Base-by-base conservation (phyloP, 768 basidiomycete genomes). In the Phaffia tasmanica region DNA sequence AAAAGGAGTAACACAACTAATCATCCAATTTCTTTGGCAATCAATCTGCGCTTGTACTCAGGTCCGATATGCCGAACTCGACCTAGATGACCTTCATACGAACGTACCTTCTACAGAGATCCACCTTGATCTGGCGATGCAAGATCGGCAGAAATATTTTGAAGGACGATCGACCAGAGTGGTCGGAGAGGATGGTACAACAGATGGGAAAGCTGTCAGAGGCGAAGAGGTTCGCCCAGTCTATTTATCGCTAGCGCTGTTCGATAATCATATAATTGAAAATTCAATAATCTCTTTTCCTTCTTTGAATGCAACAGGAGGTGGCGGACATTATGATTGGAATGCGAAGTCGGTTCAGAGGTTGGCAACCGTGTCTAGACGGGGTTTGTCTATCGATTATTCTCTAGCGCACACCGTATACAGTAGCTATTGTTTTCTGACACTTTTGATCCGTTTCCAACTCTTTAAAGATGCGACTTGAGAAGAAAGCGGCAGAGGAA, bases 31-130 rank as follows among this genome's bases (percentile, higher is more conserved):
- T 42, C 35, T 59, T 23, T 5, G 50, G 14, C 23, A 8, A 9
- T 27, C 30, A 32, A 19, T 29, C 65, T 47, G 53, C 54, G 56
- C 15, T 27, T 59, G 32, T 19, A 30, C 50, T 42, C 29, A 55
- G 19, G 6, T 18, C 19, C 51, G 59, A 60, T 48, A 30, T 27
- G 62, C 77, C 27, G 83, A 88, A 73, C 86, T 98, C 62, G 88
- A 90, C 66, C 79, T 93, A 2, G 86, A 89, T 62, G 94, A 98
- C 73, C 79, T 98, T 30, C 85, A 85, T 71, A 86, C 86, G 57
- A 80, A 82, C 1, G 83, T 86, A 64, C 72, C 80, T 0, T 81
- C 86, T 0, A 73, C 78, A 25, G 88, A 88, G 2, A 87, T 95
- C 35, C 74, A 85, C 1, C 80, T 98, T 48, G 86, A 95, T 69